Conservation (phyloP, 176 grass and related monocot genomes). For the Leersia perrieri region DNA sequence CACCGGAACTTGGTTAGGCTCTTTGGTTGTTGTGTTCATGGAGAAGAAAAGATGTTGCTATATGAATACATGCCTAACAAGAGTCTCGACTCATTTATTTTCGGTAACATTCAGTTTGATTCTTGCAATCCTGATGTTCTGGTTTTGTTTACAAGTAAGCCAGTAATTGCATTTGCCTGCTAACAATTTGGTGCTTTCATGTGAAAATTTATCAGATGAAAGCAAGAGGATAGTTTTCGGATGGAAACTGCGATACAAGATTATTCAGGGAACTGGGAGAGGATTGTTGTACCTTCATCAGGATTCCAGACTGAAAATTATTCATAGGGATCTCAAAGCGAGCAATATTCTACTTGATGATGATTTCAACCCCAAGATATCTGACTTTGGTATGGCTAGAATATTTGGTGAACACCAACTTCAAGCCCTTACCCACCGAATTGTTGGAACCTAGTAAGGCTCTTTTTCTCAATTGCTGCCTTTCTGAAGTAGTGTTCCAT, state of each 20-base stretch:
- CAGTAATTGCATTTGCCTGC: conserved; percentile 20
- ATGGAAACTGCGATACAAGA: conserved; percentile 57
- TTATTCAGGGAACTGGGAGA: conserved; percentile 60
- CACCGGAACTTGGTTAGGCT: conserved; percentile 70
- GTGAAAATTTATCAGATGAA: conserved; percentile 45
- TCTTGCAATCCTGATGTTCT: neutral
- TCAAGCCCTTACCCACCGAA: conserved; percentile 59
- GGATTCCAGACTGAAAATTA: conserved; percentile 72
- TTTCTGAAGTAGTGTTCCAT: neutral
- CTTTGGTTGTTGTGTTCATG: conserved; percentile 67
- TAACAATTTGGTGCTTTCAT: neutral
- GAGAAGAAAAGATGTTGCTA: conserved; percentile 71
- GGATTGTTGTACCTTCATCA: conserved; percentile 77
- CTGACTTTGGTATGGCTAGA: conserved; percentile 66
- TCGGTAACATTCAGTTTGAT: conserved; percentile 32
- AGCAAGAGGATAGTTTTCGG: conserved; percentile 45
- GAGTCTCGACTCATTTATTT: conserved; percentile 68
- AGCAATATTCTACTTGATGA: conserved; percentile 66
- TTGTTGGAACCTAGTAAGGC: conserved; percentile 70
- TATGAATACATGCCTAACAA: conserved; percentile 88
- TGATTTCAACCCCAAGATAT: conserved; percentile 67
- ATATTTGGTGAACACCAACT: conserved; percentile 57
- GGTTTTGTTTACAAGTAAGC: neutral
- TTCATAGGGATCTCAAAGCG: conserved; percentile 75
- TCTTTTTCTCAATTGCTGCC: neutral